Evolutionary conservation across 2,329 filamentous ascomycete genomes (phyloP), one percentile per base, ranked within the genome.

Genomic region (Rutstroemia sp.): DNA sequence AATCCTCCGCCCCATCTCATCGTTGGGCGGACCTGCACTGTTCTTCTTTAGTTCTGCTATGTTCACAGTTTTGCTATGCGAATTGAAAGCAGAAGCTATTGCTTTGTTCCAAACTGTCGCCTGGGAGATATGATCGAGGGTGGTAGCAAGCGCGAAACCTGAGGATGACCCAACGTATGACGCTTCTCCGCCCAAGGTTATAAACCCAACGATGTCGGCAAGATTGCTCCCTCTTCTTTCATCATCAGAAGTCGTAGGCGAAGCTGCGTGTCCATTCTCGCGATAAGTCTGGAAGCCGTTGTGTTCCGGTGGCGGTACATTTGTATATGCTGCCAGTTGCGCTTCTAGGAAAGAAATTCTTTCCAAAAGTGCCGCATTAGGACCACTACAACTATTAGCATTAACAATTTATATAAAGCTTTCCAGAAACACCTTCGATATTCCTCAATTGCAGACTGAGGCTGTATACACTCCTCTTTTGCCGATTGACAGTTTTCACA

Each of bases 101-200:
- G 76, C 73, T 59, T 79, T 78, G 49, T 78, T 78, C 77, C 76
- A 79, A 1, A 78, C 76, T 17, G 76, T 78, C 0, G 76, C 75
- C 61, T 79, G 76, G 8, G 79, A 76, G 75, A 80, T 79, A 51
- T 78, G 75, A 21, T 76, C 75, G 7, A 80, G 68, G 59, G 78
- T 76, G 8, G 75, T 69, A 5, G 77, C 77, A 46, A 79, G 62
- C 14, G 75, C 73, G 34, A 78, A 70, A 8, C 76, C 76, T 10
- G 75, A 77, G 19, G 76, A 78, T 8, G 75, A 73, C 23, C 75
- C 75, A 23, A 78, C 72, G 60, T 79, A 78, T 23, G 75, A 74
- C 16, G 74, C 73, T 6, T 76, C 74, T 57, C 77, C 76, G 5
- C 73, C 77, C 34, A 76, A 66, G 12, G 75, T 75, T 17, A 79